Base-by-base conservation (phyloP, 2,329 filamentous ascomycete species). In the Diaporthe amygdali region DNA sequence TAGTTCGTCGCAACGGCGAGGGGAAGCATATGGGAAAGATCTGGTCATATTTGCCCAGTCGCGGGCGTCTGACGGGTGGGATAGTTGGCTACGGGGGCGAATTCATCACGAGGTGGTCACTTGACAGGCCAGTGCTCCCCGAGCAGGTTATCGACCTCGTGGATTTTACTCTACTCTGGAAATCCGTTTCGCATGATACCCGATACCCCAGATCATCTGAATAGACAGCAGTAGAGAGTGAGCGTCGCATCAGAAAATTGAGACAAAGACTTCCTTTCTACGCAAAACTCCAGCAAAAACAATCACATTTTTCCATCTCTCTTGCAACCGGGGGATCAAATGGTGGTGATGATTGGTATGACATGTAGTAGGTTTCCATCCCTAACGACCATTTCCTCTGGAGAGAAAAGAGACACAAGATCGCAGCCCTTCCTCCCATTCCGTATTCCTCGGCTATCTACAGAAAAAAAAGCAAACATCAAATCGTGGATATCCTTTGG, bases 401-500 rank as follows among this genome's bases (percentile, higher is more conserved):
- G 25, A 12, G 37, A n/a, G 63, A 30, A 22, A 47, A 69, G 37
- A 56, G n/a, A 67, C 27, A 52, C 46, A 51, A 68, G 49, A 71
- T 68, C 51, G 66, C 41, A 52, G 44, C 22, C 70, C 22, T 71
- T 71, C 71, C 67, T 47, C 71, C 69, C 20, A 39, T 56, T 70
- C 47, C 63, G 41, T 67, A 52, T 52, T 61, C 69, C 27, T 49
- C 71, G 47, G 69, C 74, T 77, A 77, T 76, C 76, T 77, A 77
- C 76, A 77, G 74, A 77, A 75, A 76, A 71, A 47, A 71, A 72
- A 73, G 70, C 63, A 66, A 70, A 69, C 70, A 72, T 72, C 66
- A 68, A 68, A 68, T 68, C 71, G 67, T 75, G 75, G 75, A 77
- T 77, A 76, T 76, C 75, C 75, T 77, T 75, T 75, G 74, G 73